Percentiles rank a stretch among this genome's conserved stretches.
These are phyloP conservation scores for Naematelia aurantialba DNA, from an alignment of 768 basidiomycete species.

Conservation along the genomic window DNA sequence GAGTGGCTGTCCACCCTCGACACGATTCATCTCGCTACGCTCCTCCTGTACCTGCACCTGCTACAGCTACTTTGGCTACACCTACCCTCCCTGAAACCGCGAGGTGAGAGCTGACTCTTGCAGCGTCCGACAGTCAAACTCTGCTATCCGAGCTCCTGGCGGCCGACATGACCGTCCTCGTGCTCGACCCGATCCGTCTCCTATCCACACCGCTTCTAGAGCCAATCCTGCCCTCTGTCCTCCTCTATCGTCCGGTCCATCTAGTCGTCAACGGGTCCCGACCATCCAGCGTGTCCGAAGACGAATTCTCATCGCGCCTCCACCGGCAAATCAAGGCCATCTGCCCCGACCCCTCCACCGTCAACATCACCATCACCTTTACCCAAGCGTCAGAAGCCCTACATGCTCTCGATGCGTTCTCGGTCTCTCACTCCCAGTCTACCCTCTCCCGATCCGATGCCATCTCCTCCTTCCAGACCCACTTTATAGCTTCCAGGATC, in stretches of 20 bases:
- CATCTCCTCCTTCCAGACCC: conserved; percentile 6
- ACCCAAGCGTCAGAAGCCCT: conserved; percentile 19
- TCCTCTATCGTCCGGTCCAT: conserved; percentile 10
- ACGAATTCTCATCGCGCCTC: conserved; percentile 6
- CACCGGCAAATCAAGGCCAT: conserved; percentile 8
- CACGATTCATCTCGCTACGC: not conserved
- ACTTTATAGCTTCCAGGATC: conserved; percentile 13
- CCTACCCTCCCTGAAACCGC: not conserved
- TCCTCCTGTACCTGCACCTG: too few relatives aligned
- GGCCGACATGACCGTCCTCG: conserved; percentile 27
- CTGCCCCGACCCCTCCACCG: conserved; percentile 1
- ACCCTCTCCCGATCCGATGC: conserved; percentile 5
- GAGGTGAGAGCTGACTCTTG: conserved; percentile 5
- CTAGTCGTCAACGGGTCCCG: conserved; percentile 39
- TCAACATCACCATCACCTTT: conserved; percentile 17
- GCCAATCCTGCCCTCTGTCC: conserved; percentile 11
- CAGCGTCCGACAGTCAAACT: conserved; percentile 8
- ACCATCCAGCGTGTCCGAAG: conserved; percentile 12
- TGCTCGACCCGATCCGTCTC: conserved; percentile 44
- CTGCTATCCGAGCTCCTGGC: conserved; percentile 21
- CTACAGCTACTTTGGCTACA: too few relatives aligned
- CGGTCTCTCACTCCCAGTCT: conserved; percentile 4
- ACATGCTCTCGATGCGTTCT: conserved; percentile 22
- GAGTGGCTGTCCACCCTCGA: not conserved
- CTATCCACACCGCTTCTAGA: conserved; percentile 16